Evolutionary conservation across 371 early-diverging fungal species (phyloP).

Genomic region (Haplosporangium sp.): DNA sequence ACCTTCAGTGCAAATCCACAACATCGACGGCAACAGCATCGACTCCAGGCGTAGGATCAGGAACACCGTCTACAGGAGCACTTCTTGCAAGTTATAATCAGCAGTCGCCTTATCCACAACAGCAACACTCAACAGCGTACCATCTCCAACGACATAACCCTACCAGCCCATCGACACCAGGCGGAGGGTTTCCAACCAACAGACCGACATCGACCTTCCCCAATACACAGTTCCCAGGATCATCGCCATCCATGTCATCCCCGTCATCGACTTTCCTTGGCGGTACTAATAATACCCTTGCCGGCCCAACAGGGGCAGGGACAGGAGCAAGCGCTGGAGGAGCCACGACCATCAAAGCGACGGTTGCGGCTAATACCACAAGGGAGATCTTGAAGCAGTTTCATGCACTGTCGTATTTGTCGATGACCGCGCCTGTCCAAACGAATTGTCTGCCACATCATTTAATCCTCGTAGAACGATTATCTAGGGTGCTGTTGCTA

Average conservation of each 20-base stretch:
- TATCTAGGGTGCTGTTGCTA: slow-evolving; percentile 51
- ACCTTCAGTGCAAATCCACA: slow-evolving; percentile 26
- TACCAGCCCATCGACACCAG: slow-evolving; percentile 8
- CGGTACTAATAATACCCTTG: neutral
- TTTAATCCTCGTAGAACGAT: slow-evolving; percentile 61
- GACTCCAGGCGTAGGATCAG: neutral
- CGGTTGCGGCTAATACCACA: slow-evolving; percentile 47
- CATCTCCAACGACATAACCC: slow-evolving; percentile 23
- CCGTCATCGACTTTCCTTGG: slow-evolving; percentile 6
- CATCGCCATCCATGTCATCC: slow-evolving; percentile 18
- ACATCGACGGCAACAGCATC: neutral
- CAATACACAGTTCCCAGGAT: slow-evolving; percentile 15
- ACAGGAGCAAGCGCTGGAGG: slow-evolving; percentile 1
- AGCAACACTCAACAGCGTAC: slow-evolving; percentile 27
- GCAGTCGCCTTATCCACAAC: slow-evolving; percentile 12
- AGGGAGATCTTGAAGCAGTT: slow-evolving; percentile 69
- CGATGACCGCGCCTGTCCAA: slow-evolving; percentile 59
- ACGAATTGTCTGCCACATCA: slow-evolving; percentile 68
- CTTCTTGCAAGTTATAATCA: neutral
- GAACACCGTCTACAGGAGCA: neutral
- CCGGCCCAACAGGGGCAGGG: neutral
- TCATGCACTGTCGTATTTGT: slow-evolving; percentile 66
- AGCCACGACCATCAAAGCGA: slow-evolving; percentile 9
- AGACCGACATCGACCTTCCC: slow-evolving; percentile 4
- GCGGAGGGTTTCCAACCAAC: slow-evolving; percentile 11